Conservation (phyloP, 2,329 filamentous ascomycete genomes). For the Fusarium sp. region DNA sequence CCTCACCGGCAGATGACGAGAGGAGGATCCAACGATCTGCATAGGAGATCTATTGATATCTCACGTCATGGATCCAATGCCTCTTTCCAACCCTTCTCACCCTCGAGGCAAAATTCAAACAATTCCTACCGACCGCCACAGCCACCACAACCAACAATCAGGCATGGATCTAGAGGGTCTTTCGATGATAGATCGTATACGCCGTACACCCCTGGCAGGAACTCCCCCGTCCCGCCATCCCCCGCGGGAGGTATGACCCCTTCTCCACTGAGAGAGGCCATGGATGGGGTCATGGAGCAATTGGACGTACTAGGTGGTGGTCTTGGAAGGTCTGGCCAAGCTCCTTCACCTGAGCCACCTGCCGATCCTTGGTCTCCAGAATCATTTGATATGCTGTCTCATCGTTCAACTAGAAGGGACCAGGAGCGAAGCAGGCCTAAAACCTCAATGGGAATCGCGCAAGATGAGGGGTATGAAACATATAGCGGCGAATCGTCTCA, state of each 20-base stretch:
- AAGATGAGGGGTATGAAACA: constrained; percentile 70
- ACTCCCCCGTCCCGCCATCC: constrained; percentile 74
- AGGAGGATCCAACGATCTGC: constrained; percentile 50
- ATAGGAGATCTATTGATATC: constrained; percentile 45
- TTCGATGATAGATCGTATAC: constrained; percentile 48
- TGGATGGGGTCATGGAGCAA: constrained; percentile 98
- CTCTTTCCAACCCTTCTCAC: constrained; percentile 45
- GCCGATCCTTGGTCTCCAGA: constrained; percentile 90
- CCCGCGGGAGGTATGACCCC: constrained; percentile 78
- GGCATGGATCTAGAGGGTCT: constrained; percentile 35
- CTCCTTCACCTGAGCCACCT: constrained; percentile 64
- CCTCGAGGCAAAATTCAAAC: constrained; percentile 52
- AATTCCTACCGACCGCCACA: constrained; percentile 47
- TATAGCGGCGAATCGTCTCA: constrained; percentile 65
- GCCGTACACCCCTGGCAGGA: constrained; percentile 61
- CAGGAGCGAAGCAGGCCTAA: constrained; percentile 59
- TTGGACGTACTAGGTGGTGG: constrained; percentile 76
- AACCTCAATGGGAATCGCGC: constrained; percentile 77
- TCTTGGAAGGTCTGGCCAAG: constrained; percentile 62
- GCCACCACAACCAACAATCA: constrained; percentile 24
- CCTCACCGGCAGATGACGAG: constrained; percentile 76
- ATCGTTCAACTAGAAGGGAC: constrained; percentile 39
- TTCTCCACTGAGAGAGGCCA: constrained; percentile 90
- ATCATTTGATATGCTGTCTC: constrained; percentile 71
- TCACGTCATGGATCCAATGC: constrained; percentile 49